Base-by-base conservation (phyloP, 306 rosid genomes). In the Dalbergia cultrata region DNA sequence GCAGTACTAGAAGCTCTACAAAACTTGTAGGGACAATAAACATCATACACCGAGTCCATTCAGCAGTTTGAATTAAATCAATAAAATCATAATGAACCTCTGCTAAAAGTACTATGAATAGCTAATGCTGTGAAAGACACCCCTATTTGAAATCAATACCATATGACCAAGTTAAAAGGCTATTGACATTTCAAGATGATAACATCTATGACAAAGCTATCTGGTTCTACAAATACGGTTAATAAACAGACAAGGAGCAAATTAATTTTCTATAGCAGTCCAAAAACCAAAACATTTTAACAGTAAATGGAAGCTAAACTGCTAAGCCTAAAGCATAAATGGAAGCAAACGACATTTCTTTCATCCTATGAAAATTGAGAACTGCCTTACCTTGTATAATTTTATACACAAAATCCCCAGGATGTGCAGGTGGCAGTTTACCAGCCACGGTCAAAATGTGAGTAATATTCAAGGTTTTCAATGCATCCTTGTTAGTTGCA, bases 391-490 rank as follows among this genome's bases (percentile, higher is more conserved):
- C 97, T 9, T 71, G 34, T 11, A 95, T 72, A 74, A 83, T 65
- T 89, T 88, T 91, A 64, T 86, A 91, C 18, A 86, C 80, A 65
- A 93, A 91, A 67, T 93, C 94, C 19, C 72, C 50, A 53, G 92
- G 93, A 87, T 88, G 65, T 5, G 84, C 70, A 21, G 97, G 96
- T 18, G 34, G 9, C 67, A 89, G 35, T 11, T 74, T 86, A 80
- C 74, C 39, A 76, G 99, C 88, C 63, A 89, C 90, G 13, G 92
- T 90, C 84, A 95, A 85, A 83, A 95, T 74, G 85, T 92, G 94
- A 19, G 96, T 90, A 33, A 93, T 52, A 44, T 90, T 89, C 44
- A 85, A 74, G 54, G 53, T 76, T 82, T 93, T 89, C 86, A 91
- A 89, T 72, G 67, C 82, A 54, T 14, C 75, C 82, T 78, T 89